Conservation (phyloP, 768 basidiomycete species). For the Suillus lakei region DNA sequence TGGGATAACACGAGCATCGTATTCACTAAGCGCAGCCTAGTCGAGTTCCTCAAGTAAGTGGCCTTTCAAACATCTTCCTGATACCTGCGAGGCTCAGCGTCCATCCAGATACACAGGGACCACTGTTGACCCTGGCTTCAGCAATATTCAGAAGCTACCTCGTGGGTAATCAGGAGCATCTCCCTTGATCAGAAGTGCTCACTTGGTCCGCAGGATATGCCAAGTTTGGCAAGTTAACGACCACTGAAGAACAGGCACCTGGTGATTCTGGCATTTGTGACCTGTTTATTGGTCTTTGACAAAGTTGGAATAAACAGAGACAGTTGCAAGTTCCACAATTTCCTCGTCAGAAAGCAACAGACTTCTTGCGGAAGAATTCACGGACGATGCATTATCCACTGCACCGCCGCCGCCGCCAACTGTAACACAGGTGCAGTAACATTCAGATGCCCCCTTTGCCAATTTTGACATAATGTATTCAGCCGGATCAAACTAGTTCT, state of each 20-base stretch:
- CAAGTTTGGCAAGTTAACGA: conserved; percentile 60
- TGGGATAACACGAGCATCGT: conserved; percentile 80
- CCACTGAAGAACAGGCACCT: conserved; percentile 32
- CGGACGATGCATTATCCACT: conserved; percentile 61
- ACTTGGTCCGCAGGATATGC: conserved; percentile 61
- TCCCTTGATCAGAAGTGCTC: neutral
- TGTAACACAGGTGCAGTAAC: conserved; percentile 6
- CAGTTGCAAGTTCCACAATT: conserved; percentile 14
- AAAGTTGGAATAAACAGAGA: conserved; percentile 16
- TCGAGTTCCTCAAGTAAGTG: conserved; percentile 78
- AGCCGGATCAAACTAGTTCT: neutral
- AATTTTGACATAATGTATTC: neutral
- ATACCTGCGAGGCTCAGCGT: conserved; percentile 27
- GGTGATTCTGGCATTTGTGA: conserved; percentile 18
- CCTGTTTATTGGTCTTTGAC: conserved; percentile 12
- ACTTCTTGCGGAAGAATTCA: conserved; percentile 41
- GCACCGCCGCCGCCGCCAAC: conserved; percentile 58
- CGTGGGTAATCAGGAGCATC: conserved; percentile 45
- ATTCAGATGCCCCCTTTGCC: neutral
- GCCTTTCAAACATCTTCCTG: neutral
- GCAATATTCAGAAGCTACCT: conserved; percentile 76
- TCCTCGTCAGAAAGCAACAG: conserved; percentile 8
- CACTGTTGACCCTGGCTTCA: conserved; percentile 78
- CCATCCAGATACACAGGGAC: conserved; percentile 66
- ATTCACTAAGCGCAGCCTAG: conserved; percentile 76